Evolutionary conservation across 345 rosid species (phyloP), one percentile per base, ranked within the genome.

Genomic region (Linum trigynum): DNA sequence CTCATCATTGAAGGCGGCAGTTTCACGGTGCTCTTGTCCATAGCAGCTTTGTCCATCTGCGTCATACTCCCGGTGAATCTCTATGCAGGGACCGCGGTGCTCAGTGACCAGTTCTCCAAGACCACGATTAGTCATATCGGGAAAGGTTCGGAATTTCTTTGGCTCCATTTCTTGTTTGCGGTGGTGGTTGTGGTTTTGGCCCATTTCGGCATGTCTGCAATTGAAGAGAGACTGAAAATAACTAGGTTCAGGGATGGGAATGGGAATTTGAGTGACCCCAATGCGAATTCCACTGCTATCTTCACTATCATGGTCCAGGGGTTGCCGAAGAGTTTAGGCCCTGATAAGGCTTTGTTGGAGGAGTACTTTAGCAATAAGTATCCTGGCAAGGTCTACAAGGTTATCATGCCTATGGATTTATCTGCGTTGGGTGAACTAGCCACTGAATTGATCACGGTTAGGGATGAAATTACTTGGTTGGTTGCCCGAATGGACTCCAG

Each of bases 191-290:
- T 84, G 48, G 64, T 72, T 7, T 69, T 86, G 51, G 79, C 82
- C 43, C 97, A 94, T 85, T 83, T 78, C 40, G 95, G 95, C 45
- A 86, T 88, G 68, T 77, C 83, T 62, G 86, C 69, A 39, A 68
- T 94, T 57, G 96, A 90, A 55, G 77, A 78, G 63, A 78, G 96
- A 75, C 57, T 88, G 51, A 94, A 73, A 66, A 75, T 88, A 39
- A 94, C 99, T 74, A 88, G 99, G 71, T 90, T 88, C 79, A 88
- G 96, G 75, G 96, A 90, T 76, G 98, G 86, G 61, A 86, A 92
- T 78, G 96, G 96, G 65, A 92, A 92, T 77, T 74, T 89, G 37
- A 92, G 94, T 41, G 83, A 83, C 55, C 81, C 88, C 0, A 77
- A 72, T 45, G 77, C 83, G 10, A 81, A 79, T 80, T 86, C 96